A percentile compares a stretch with the other conserved stretches of the same genome.
These are phyloP conservation scores for Solanum medicagineum DNA, from an alignment of 257 asterid species.

Conservation along the genomic window DNA sequence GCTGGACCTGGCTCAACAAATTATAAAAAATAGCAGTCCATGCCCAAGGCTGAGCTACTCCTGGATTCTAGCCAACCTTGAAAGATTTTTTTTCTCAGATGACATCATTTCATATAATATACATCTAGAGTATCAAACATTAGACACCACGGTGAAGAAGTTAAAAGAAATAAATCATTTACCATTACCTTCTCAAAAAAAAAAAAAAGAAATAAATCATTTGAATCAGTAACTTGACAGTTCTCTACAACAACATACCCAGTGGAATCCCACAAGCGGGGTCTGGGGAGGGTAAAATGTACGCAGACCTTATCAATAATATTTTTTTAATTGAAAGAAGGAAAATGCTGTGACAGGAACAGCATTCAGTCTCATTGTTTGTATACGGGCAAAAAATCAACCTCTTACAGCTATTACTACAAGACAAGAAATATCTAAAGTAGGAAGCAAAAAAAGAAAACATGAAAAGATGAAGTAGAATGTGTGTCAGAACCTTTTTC, in stretches of 20 bases:
- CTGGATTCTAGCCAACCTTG: not conserved
- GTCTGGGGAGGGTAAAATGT: too few species aligned
- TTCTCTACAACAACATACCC: not conserved
- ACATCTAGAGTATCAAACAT: not conserved
- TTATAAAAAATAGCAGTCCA: not conserved
- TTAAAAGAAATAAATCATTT: not conserved
- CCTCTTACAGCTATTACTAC: not conserved
- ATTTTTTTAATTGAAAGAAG: not conserved
- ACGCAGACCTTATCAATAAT: too few species aligned
- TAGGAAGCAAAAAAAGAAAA: not conserved
- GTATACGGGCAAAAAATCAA: not conserved
- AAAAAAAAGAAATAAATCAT: not conserved
- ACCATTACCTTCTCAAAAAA: not conserved
- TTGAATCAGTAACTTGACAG: not conserved
- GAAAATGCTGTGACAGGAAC: not conserved
- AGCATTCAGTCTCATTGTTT: not conserved
- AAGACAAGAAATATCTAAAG: not conserved
- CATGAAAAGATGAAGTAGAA: not conserved
- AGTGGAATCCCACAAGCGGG: too few species aligned
- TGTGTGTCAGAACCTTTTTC: conserved; percentile 55
- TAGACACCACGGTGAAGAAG: not conserved
- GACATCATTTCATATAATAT: not conserved
- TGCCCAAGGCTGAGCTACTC: not conserved
- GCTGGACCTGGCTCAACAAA: not conserved
- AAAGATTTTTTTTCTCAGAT: not conserved